These are phyloP conservation scores for Petunia axillaris DNA, from an alignment of 257 asterid genomes.

Conservation along the genomic window DNA sequence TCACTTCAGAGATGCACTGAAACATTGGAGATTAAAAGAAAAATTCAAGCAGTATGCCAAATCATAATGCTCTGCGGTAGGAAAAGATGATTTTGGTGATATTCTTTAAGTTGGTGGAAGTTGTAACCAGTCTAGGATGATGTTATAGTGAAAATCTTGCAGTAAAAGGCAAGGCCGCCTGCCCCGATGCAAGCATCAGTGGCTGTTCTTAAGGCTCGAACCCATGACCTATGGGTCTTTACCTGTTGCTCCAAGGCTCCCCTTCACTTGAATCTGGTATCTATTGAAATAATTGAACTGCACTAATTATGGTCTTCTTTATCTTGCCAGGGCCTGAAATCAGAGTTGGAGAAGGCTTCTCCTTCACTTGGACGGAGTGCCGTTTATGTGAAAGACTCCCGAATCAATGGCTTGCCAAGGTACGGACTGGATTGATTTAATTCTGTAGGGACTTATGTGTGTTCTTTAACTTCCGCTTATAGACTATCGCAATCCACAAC, in stretches of 20 bases:
- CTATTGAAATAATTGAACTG: not conserved
- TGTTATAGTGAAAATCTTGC: not conserved
- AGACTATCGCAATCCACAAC: not conserved
- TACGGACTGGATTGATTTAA: conserved; percentile 32
- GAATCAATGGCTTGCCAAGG: conserved; percentile 95
- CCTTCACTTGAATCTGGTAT: not conserved
- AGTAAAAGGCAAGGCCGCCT: no score
- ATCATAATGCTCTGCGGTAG: conserved; percentile 18
- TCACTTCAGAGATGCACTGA: not conserved
- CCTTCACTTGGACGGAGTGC: conserved; percentile 98
- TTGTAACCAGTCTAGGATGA: not conserved
- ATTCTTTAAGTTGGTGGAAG: not conserved
- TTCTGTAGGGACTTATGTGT: conserved; percentile 20
- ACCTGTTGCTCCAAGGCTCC: no score
- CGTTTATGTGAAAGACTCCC: conserved; percentile 78
- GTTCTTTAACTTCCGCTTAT: not conserved
- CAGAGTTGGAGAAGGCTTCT: conserved; percentile 96
- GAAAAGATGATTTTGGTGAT: conserved; percentile 16
- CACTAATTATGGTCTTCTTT: conserved; percentile 24
- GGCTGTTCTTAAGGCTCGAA: no score
- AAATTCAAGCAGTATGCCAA: not conserved
- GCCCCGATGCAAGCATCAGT: no score
- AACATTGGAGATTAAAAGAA: not conserved
- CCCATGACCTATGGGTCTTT: no score
- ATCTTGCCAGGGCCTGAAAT: conserved; percentile 75